Conservation (phyloP, 2,329 filamentous ascomycete species). For the Chalaropsis thielavioides region DNA sequence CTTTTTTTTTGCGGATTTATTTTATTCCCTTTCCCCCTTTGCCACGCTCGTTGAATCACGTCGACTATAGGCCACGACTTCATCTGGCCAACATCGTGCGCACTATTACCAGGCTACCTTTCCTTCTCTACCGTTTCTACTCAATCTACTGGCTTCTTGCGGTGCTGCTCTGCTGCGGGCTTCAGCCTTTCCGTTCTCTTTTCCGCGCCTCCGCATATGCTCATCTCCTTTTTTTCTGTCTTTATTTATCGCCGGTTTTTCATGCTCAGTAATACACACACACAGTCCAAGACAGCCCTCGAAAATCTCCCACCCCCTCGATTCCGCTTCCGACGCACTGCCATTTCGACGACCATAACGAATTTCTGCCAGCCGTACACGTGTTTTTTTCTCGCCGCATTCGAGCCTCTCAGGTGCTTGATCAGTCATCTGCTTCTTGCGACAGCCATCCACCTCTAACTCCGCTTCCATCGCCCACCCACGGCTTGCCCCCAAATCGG, state of each 20-base stretch:
- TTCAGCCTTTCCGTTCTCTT: neutral
- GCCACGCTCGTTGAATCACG: no score
- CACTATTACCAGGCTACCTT: neutral
- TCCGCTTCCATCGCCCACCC: neutral
- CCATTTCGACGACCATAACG: neutral
- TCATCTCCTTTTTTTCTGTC: neutral
- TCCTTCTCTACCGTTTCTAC: neutral
- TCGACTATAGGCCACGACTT: neutral
- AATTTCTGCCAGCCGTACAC: neutral
- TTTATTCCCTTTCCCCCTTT: neutral
- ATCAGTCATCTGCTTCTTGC: no score
- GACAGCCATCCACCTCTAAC: no score
- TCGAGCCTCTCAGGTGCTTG: neutral
- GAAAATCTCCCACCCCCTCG: neutral
- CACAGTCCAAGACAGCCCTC: neutral
- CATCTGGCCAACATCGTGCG: neutral
- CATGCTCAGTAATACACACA: neutral
- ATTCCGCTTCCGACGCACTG: neutral
- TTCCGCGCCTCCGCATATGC: neutral
- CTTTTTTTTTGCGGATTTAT: neutral
- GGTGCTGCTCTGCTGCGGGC: neutral
- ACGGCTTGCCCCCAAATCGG: neutral
- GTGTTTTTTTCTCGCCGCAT: neutral
- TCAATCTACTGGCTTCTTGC: no score
- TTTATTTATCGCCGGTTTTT: neutral